Percentiles rank a stretch among this genome's conserved stretches.
These are phyloP conservation scores for Rhizopus arrhizus DNA, from an alignment of 371 early-diverging fungal genomes.

Conservation along the genomic window DNA sequence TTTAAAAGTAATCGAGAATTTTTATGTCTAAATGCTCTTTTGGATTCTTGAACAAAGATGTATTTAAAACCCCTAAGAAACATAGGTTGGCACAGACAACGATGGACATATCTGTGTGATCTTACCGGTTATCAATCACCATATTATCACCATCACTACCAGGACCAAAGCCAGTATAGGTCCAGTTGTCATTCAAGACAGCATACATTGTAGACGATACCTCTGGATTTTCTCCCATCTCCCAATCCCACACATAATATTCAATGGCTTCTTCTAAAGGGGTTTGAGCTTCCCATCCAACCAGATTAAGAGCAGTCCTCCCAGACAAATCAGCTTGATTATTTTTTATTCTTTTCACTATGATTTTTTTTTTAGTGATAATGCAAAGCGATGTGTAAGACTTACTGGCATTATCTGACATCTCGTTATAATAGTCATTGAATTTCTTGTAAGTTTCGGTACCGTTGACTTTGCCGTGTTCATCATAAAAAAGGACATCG, in stretches of 20 bases:
- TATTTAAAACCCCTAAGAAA: constrained; percentile 44
- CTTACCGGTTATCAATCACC: constrained; percentile 46
- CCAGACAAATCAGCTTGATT: constrained; percentile 45
- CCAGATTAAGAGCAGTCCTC: constrained; percentile 35
- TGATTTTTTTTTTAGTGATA: background rate
- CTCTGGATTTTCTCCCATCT: constrained; percentile 46
- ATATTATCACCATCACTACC: constrained; percentile 42
- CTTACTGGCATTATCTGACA: constrained; percentile 36
- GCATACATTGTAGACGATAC: constrained; percentile 34
- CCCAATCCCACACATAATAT: constrained; percentile 49
- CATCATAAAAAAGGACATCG: constrained; percentile 37
- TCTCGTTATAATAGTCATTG: constrained; percentile 28
- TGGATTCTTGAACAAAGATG: constrained; percentile 43
- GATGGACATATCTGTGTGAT: background rate
- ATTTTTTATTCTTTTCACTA: constrained; percentile 33
- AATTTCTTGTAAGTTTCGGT: constrained; percentile 26
- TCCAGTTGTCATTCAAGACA: constrained; percentile 34
- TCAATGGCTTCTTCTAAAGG: constrained; percentile 46
- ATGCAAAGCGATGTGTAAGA: background rate
- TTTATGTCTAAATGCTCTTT: constrained; percentile 25
- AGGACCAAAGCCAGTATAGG: constrained; percentile 44
- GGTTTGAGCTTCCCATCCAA: constrained; percentile 40
- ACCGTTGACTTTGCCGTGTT: constrained; percentile 34
- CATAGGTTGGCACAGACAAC: background rate
- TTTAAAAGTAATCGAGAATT: constrained; percentile 37